Conservation (phyloP, 108 stramenopile genomes). For the Nitzschia inconspicua region DNA sequence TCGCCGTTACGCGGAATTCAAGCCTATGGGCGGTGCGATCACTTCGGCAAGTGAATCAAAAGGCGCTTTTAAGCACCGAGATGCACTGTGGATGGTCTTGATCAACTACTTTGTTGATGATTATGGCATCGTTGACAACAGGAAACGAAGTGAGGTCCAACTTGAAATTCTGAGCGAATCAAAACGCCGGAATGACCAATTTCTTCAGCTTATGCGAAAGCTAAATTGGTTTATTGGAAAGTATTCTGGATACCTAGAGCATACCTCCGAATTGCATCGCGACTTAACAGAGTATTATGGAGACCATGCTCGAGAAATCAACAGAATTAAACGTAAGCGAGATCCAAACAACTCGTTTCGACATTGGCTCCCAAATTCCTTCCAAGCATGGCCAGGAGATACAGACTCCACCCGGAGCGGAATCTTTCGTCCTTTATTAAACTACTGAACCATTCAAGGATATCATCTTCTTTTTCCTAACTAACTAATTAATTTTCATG, state of each 20-base stretch:
- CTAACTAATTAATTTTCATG: no score
- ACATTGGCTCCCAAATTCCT: background rate
- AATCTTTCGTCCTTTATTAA: no score
- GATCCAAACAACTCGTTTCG: conserved; percentile 3
- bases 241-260: conserved; percentile 1
- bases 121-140: no score
- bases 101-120: conserved; percentile 2
- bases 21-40: conserved; percentile 1
- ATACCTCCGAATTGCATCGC: background rate
- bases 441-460: no score
- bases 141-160: no score
- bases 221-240: background rate
- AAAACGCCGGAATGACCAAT: no score
- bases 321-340: background rate
- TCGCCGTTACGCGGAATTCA: conserved; percentile 7
- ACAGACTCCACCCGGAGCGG: no score
- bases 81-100: conserved; percentile 2
- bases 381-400: no score
- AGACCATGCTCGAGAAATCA: background rate
- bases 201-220: no score
- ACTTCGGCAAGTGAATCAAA: no score
- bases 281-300: background rate
- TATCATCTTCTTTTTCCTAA: no score
- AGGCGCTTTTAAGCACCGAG: background rate
- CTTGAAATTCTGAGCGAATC: no score